Evolutionary conservation across 1,284 basidiomycete genomes (phyloP), one percentile per base, ranked within the genome.

Genomic region (Tausonia pullulans): DNA sequence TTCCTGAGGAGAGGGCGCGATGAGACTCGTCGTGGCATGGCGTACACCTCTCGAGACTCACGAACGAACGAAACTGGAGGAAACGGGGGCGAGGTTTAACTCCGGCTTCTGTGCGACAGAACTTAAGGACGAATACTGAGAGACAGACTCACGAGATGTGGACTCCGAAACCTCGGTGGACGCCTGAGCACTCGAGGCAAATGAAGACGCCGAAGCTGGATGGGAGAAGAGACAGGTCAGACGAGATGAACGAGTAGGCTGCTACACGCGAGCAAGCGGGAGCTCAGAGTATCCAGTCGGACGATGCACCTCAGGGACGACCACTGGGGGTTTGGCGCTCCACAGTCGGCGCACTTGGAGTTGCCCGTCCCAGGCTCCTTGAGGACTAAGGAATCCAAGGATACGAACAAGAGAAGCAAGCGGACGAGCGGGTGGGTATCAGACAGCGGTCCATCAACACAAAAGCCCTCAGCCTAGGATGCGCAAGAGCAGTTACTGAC

Each of bases 281-380:
- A 70, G 67, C 69, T 70, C 66, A 73, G 69, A 69, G 63, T 43
- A 63, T 68, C 39, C 67, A 51, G 16, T 60, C 53, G 65, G 43
- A 40, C 58, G 58, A 66, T 74, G 69, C 69, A 86, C 84, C 84
- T 83, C 69, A 90, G 76, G 52, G 85, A 87, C n/a, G 89, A 88
- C 91, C 91, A 95, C 74, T 94, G 90, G 1, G 90, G 91, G 71
- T 89, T 88, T 11, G 88, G 89, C 66, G 88, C 90, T 13, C 77
- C 76, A 72, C 91, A 95, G 74, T 94, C 90, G 45, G 82, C 81
- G 50, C 53, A 59, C 40, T 60, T 48, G 7, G 56, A 58, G 57
- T 59, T 60, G 41, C 58, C 58, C 6, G 27, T 27, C 27, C 27
- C 27, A 27, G 49, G 58, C 43, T 45, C 39, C 43, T 59, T 64